Conservation (phyloP, 139 green algal species). For the Pseudopediastrum boryanum region DNA sequence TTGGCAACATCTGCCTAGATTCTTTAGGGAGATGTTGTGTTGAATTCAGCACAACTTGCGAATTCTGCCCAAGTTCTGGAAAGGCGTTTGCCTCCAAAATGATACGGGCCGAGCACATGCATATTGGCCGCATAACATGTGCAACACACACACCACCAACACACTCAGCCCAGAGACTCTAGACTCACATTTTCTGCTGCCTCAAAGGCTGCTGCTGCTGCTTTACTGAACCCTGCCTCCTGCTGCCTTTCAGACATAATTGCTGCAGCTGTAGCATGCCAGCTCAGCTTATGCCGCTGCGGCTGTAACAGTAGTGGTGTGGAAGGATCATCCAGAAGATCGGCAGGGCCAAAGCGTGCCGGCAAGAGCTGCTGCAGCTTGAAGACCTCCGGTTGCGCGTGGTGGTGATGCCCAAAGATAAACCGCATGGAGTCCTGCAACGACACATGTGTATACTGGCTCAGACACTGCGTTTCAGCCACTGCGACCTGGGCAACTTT, state of each 20-base stretch:
- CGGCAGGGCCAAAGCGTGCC: conserved; percentile 68
- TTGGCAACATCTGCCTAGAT: neutral
- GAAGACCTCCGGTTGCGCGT: conserved; percentile 5
- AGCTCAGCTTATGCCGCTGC: conserved; percentile 65
- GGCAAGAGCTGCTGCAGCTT: conserved; percentile 15
- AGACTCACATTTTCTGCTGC: conserved; percentile 24
- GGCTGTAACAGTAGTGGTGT: conserved; percentile 74
- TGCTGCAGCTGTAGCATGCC: neutral
- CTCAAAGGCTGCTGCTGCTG: conserved; percentile 16
- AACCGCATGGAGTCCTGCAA: conserved; percentile 68
- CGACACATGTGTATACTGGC: neutral
- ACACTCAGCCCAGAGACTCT: neutral
- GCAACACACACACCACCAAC: neutral
- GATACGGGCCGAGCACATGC: neutral
- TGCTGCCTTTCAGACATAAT: neutral
- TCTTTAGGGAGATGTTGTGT: neutral
- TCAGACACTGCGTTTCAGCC: neutral
- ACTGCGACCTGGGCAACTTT: neutral
- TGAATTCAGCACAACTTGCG: too few relatives aligned
- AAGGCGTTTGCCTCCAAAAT: too few relatives aligned
- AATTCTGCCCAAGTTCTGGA: neutral
- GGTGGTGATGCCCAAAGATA: conserved; percentile 52
- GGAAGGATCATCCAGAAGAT: conserved; percentile 49
- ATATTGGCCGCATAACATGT: neutral
- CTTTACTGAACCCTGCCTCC: neutral